A percentile compares a stretch with the other conserved stretches of the same genome.
Evolutionary conservation across 2,329 filamentous ascomycete genomes (phyloP).

Genomic region (Beauveria sp.): DNA sequence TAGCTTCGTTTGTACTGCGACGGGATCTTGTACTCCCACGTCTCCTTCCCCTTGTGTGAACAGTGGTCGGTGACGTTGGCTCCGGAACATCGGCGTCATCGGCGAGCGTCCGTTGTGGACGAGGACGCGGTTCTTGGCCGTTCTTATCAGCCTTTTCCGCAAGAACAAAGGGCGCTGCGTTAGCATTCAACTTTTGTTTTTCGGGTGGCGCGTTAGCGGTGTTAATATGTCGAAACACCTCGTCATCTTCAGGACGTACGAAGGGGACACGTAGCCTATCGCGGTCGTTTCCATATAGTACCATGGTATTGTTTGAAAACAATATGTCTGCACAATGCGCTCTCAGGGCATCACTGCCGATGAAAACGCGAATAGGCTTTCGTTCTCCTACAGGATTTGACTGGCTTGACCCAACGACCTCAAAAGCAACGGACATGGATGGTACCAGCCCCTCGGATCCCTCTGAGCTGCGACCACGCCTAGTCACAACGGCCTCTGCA

Average conservation of each 20-base stretch:
- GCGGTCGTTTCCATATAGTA: constrained; percentile 76
- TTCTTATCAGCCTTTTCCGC: constrained; percentile 23
- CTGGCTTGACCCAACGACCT: constrained; percentile 50
- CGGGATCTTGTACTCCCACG: constrained; percentile 32
- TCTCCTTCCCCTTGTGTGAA: constrained; percentile 36
- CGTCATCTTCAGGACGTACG: constrained; percentile 83
- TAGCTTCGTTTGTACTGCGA: constrained; percentile 8
- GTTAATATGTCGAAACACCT: constrained; percentile 67
- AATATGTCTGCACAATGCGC: constrained; percentile 83
- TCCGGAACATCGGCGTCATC: constrained; percentile 20
- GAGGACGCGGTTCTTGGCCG: constrained; percentile 14
- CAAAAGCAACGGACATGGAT: constrained; percentile 71
- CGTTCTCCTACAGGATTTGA: constrained; percentile 24
- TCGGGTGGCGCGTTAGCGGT: constrained; percentile 51
- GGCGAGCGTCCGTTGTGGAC: constrained; percentile 14
- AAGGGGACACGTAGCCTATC: constrained; percentile 87
- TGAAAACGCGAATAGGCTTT: constrained; percentile 71
- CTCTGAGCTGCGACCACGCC: constrained; percentile 61
- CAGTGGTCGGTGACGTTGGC: constrained; percentile 29
- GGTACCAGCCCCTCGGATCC: constrained; percentile 68
- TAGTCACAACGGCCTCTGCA: constrained; percentile 78
- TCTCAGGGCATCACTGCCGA: constrained; percentile 83
- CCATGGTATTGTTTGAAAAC: constrained; percentile 86
- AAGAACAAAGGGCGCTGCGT: constrained; percentile 34
- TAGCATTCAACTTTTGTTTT: constrained; percentile 52